Conservation (phyloP, 768 basidiomycete genomes). For the Grammothele lineata region DNA sequence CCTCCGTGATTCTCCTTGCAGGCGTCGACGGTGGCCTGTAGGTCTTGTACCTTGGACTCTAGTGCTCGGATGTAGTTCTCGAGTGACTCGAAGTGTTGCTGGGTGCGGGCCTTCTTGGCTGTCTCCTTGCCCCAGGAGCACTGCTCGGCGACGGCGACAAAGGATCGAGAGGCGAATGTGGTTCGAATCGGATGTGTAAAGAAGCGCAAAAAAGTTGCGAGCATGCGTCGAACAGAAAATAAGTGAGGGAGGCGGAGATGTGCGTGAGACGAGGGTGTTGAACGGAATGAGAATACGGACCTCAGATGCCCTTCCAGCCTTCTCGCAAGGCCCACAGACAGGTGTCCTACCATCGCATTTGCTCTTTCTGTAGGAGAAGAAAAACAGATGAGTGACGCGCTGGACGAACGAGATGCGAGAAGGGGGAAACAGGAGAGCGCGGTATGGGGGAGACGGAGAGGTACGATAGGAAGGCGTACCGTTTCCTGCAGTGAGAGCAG, state of each 20-base stretch:
- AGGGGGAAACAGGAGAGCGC: background rate
- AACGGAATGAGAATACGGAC: conserved; percentile 7
- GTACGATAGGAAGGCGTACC: conserved; percentile 14
- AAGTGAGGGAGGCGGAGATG: background rate
- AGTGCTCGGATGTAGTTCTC: conserved; percentile 25
- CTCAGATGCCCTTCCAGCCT: conserved; percentile 23
- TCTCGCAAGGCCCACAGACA: conserved; percentile 26
- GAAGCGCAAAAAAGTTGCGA: background rate
- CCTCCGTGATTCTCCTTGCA: conserved; percentile 10
- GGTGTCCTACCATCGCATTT: conserved; percentile 31
- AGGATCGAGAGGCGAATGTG: background rate
- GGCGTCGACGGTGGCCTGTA: conserved; percentile 21
- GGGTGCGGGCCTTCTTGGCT: conserved; percentile 29
- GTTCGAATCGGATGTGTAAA: background rate
- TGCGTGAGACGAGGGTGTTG: background rate
- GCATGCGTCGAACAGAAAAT: background rate
- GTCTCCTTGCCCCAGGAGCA: conserved; percentile 32
- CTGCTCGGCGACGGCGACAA: conserved; percentile 9
- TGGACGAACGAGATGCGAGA: too few relatives aligned
- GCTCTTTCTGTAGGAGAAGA: conserved; percentile 24
- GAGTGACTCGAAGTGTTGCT: conserved; percentile 30
- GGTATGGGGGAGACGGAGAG: background rate
- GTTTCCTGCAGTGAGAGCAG: conserved; percentile 29
- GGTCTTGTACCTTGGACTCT: conserved; percentile 23
- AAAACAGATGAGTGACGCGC: too few relatives aligned